A percentile compares a stretch with the other conserved stretches of the same genome.
Evolutionary conservation across 192 early-diverging fungal genomes (phyloP).

Genomic region (Mortierella claussenii): DNA sequence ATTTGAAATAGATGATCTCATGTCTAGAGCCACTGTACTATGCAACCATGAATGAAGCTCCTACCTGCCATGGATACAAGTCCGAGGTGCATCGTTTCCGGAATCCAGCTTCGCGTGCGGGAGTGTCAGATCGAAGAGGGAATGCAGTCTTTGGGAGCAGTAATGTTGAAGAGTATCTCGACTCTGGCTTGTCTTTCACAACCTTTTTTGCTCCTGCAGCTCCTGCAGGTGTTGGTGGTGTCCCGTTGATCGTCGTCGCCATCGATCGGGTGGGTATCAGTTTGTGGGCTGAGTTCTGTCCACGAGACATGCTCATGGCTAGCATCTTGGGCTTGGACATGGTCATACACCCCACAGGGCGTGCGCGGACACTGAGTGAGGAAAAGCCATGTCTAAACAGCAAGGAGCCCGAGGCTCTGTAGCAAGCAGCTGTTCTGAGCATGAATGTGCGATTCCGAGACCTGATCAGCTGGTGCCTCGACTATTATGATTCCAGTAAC

Average conservation of each 20-base stretch:
- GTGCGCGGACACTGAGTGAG: background rate
- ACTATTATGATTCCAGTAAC: too few species aligned
- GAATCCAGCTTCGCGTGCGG: slow-evolving; percentile 66
- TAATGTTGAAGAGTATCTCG: slow-evolving; percentile 66
- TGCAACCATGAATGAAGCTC: too few species aligned
- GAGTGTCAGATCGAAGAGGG: slow-evolving; percentile 72
- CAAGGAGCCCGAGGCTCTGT: slow-evolving; percentile 12
- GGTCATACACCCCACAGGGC: too few species aligned
- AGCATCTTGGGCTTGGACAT: background rate
- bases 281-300: too few species aligned
- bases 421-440: slow-evolving; percentile 18
- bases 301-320: too few species aligned
- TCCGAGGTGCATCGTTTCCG: slow-evolving; percentile 70
- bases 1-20: too few species aligned
- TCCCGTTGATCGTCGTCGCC: slow-evolving; percentile 10
- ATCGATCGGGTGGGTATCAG: slow-evolving; percentile 11
- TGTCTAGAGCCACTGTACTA: background rate
- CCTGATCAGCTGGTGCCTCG: too few species aligned
- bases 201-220: slow-evolving; percentile 11
- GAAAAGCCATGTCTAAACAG: background rate
- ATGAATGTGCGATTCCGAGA: slow-evolving; percentile 3
- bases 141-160: slow-evolving; percentile 78
- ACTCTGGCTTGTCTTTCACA: slow-evolving; percentile 35
- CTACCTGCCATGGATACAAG: slow-evolving; percentile 81
- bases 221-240: slow-evolving; percentile 7